Conservation (phyloP, 1,284 basidiomycete species). For the Ganoderma leucocontextum region DNA sequence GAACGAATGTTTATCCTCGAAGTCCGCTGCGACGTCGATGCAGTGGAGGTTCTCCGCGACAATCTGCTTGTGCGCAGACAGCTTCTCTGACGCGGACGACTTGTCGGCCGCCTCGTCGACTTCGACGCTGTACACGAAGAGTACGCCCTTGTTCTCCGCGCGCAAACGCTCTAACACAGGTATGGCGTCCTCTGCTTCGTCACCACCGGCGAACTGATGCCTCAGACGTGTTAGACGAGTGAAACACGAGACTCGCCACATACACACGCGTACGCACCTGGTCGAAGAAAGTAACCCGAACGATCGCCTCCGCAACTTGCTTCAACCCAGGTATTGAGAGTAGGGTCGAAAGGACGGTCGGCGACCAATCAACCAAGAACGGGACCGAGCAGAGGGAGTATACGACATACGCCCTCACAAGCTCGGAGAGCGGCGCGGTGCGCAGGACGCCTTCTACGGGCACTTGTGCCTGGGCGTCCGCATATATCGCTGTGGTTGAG, state of each 20-base stretch:
- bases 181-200: constrained; percentile 76
- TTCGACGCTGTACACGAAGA: constrained; percentile 91
- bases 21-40: constrained; percentile 81
- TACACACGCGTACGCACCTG: constrained; percentile 57
- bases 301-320: constrained; percentile 72
- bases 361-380: constrained; percentile 81
- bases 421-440: constrained; percentile 47
- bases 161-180: constrained; percentile 75
- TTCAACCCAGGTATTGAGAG: constrained; percentile 74
- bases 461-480: constrained; percentile 7
- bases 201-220: constrained; percentile 86
- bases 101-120: constrained; percentile 63
- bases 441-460: constrained; percentile 9
- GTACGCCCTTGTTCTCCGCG: constrained; percentile 72
- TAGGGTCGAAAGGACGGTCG: constrained; percentile 68
- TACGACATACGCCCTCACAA: constrained; percentile 80
- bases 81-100: constrained; percentile 22
- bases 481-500: constrained; percentile 8
- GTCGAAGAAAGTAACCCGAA: constrained; percentile 87
- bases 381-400: constrained; percentile 86
- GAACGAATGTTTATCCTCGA: constrained; percentile 68
- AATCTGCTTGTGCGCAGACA: constrained; percentile 60
- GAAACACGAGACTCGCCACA: too few species aligned
- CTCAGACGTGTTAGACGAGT: constrained; percentile 34
- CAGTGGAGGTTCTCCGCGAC: constrained; percentile 77